Percentiles rank a stretch among this genome's conserved stretches.
Evolutionary conservation across 805 yeast genomes (phyloP).

Genomic region (Starmerella ratchasimensis): DNA sequence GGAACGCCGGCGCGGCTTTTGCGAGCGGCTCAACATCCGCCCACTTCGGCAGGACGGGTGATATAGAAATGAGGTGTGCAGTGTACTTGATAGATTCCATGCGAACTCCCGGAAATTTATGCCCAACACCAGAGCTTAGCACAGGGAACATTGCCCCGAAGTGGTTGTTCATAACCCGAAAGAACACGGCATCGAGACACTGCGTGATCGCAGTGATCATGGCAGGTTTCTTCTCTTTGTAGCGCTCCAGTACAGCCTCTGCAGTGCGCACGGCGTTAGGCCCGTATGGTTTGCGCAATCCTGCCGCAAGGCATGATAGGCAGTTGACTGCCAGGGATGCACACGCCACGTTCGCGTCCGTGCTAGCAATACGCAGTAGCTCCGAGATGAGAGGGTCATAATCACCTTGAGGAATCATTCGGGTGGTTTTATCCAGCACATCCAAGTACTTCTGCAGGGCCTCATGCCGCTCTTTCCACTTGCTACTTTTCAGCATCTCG

Average conservation of each 20-base stretch:
- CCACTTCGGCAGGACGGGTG: conserved; percentile 36
- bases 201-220: conserved; percentile 57
- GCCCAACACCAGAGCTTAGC: conserved; percentile 41
- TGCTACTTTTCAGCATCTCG: conserved; percentile 41
- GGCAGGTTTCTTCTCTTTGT: conserved; percentile 73
- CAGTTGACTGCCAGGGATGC: conserved; percentile 66
- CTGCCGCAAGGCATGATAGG: conserved; percentile 46
- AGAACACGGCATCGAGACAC: conserved; percentile 48
- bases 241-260: conserved; percentile 61
- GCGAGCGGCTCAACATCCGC: conserved; percentile 46
- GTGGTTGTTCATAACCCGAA: conserved; percentile 25
- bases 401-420: conserved; percentile 45
- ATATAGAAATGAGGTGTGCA: conserved; percentile 44
- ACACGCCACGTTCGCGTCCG: conserved; percentile 81
- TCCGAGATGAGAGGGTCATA: conserved; percentile 48
- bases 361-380: conserved; percentile 51
- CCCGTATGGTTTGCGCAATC: conserved; percentile 40
- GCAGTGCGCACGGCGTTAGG: conserved; percentile 38
- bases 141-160: conserved; percentile 8
- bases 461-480: conserved; percentile 91
- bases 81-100: conserved; percentile 56
- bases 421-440: conserved; percentile 31
- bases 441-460: conserved; percentile 46
- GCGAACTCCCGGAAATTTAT: conserved; percentile 73
- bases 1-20: conserved; percentile 44